phyloP scores from a whole-genome alignment of 345 rosid species.

The Raphanus sativus region DNA sequence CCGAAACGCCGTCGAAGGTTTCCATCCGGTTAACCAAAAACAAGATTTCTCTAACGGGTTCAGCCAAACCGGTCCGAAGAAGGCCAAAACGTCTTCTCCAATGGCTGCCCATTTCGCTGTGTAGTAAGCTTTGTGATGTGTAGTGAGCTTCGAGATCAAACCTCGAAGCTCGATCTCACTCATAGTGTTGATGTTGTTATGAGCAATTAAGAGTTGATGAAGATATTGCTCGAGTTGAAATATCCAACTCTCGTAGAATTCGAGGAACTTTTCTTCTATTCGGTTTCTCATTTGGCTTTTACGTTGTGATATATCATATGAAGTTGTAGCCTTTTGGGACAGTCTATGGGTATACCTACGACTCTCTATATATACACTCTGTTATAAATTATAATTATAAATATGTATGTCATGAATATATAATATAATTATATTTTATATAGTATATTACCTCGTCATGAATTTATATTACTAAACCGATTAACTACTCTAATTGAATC shows the following conservation, averaged over 20 bases:
- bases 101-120: constrained; percentile 75
- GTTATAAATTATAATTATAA: not conserved
- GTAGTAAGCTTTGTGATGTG: constrained; percentile 78
- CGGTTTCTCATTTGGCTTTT: constrained; percentile 40
- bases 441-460: not conserved
- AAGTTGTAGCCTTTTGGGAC: constrained; percentile 5
- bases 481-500: not conserved
- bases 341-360: constrained; percentile 27
- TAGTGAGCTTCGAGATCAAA: constrained; percentile 57
- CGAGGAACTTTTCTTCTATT: constrained; percentile 49
- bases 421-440: not conserved
- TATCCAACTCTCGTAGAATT: constrained; percentile 63
- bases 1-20: constrained; percentile 57
- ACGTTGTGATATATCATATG: not conserved
- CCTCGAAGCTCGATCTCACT: constrained; percentile 41
- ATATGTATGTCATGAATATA: constrained; percentile 17
- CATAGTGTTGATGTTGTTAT: constrained; percentile 16
- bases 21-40: constrained; percentile 86
- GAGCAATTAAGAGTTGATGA: constrained; percentile 42
- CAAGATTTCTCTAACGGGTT: constrained; percentile 61
- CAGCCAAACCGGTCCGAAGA: constrained; percentile 63
- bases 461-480: not conserved
- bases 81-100: constrained; percentile 60
- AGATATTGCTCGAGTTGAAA: constrained; percentile 52
- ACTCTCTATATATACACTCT: constrained; percentile 15